phyloP scores from a whole-genome alignment of 495 filamentous ascomycete species.

The Parachaetomium inaequale region DNA sequence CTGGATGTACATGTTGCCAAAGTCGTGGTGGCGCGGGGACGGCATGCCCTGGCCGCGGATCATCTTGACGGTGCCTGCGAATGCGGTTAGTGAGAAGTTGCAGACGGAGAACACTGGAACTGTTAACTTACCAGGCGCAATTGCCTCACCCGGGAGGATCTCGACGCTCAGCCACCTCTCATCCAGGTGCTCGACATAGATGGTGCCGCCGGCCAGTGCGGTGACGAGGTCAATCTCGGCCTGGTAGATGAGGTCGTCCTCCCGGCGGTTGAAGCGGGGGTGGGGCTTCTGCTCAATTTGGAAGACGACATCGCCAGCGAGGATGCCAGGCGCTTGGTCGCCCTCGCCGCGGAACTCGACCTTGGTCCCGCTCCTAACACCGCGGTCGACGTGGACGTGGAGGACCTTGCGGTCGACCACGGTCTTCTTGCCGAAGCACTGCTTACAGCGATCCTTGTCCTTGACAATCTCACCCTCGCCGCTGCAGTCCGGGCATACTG shows the following conservation, averaged over 20 bases:
- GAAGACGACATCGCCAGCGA: slow-evolving; percentile 93
- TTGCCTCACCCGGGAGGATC: slow-evolving; percentile 88
- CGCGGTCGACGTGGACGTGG: slow-evolving; percentile 94
- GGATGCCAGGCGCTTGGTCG: slow-evolving; percentile 90
- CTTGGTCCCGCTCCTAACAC: slow-evolving; percentile 89
- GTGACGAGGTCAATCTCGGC: slow-evolving; percentile 95
- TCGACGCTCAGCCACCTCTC: slow-evolving; percentile 92
- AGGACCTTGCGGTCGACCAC: slow-evolving; percentile 95
- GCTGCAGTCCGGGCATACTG: slow-evolving; percentile 95
- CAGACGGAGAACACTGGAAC: background rate
- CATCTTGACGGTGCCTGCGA: slow-evolving; percentile 80
- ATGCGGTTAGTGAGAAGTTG: slow-evolving; percentile 18
- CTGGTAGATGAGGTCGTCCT: slow-evolving; percentile 93
- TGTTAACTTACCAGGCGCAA: slow-evolving; percentile 78
- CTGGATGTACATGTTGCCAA: slow-evolving; percentile 94
- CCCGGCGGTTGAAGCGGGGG: slow-evolving; percentile 87
- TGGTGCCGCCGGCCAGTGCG: slow-evolving; percentile 80
- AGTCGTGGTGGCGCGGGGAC: slow-evolving; percentile 91
- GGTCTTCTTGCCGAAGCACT: slow-evolving; percentile 94
- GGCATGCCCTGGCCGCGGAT: slow-evolving; percentile 98
- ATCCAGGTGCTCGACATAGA: slow-evolving; percentile 94
- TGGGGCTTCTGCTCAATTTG: slow-evolving; percentile 99
- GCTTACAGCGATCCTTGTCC: slow-evolving; percentile 94
- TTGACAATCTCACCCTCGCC: slow-evolving; percentile 95
- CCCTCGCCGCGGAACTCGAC: slow-evolving; percentile 95